phyloP scores from a whole-genome alignment of 2,329 filamentous ascomycete genomes.

The Ceratocystis huliohia region DNA sequence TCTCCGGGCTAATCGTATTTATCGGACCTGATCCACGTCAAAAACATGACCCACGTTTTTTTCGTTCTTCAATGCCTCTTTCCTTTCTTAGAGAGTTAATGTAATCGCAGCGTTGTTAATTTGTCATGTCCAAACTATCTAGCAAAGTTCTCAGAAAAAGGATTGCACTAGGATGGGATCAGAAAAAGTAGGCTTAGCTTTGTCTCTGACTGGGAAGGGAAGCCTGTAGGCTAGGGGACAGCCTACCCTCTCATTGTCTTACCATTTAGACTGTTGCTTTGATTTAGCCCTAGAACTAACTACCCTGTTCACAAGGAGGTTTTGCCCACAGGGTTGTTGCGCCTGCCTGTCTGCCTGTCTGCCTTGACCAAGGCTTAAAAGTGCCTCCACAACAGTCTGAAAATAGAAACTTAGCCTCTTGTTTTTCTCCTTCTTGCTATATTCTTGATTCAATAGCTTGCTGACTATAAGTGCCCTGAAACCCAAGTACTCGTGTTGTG shows the following conservation, averaged over 20 bases:
- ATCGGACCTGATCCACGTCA: neutral
- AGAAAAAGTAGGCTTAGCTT: neutral
- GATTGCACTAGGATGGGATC: too few relatives aligned
- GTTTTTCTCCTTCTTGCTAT: neutral
- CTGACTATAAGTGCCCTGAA: neutral
- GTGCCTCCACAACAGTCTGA: neutral
- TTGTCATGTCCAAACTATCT: neutral
- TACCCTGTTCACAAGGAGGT: neutral
- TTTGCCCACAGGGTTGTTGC: too few relatives aligned
- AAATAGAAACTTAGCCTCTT: conserved; percentile 7
- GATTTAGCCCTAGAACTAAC: neutral
- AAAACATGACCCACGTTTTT: neutral
- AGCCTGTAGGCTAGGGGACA: neutral
- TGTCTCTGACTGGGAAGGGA: neutral
- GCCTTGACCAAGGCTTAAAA: conserved; percentile 3
- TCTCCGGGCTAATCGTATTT: neutral
- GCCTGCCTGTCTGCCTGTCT: neutral
- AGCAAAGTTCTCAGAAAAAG: neutral
- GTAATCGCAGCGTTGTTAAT: neutral
- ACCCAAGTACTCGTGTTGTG: neutral
- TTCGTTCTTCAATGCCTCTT: neutral
- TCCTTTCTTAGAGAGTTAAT: neutral
- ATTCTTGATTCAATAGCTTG: neutral
- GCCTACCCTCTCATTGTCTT: neutral
- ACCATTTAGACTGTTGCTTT: neutral